These are phyloP conservation scores for Fraxinus sp. DNA, from an alignment of 305 asterid genomes.

Conservation along the genomic window DNA sequence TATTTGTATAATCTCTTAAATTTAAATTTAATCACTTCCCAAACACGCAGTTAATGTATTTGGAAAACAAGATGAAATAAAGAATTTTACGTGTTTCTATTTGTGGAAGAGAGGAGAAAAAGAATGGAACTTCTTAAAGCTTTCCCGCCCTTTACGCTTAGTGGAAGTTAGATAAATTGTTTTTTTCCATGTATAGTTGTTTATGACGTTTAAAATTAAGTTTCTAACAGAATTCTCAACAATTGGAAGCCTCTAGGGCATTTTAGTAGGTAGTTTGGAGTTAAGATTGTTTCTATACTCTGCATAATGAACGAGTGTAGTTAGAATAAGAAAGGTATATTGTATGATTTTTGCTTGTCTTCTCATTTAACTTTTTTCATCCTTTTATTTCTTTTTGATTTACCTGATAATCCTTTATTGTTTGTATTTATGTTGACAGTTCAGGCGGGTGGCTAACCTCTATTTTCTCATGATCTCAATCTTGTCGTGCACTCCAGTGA, in stretches of 20 bases:
- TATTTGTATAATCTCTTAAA: background rate
- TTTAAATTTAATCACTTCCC: background rate
- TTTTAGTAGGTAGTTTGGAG: slow-evolving; percentile 2
- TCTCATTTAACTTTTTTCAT: slow-evolving; percentile 6
- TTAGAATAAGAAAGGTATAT: slow-evolving; percentile 7
- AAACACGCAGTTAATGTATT: background rate
- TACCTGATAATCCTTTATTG: slow-evolving; percentile 41
- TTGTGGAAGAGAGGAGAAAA: slow-evolving; percentile 14
- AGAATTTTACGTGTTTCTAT: background rate
- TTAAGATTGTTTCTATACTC: slow-evolving; percentile 9
- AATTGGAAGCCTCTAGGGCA: slow-evolving; percentile 4
- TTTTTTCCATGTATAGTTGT: background rate
- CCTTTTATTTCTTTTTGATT: slow-evolving; percentile 27
- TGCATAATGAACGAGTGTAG: slow-evolving; percentile 10
- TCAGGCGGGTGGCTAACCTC: slow-evolving; percentile 99
- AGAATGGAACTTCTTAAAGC: slow-evolving; percentile 7
- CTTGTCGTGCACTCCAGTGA: slow-evolving; percentile 97
- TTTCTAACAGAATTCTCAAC: background rate
- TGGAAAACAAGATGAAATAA: background rate
- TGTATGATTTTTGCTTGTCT: slow-evolving; percentile 15
- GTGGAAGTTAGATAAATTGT: background rate
- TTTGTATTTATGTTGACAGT: slow-evolving; percentile 66
- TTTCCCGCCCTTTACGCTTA: slow-evolving; percentile 9
- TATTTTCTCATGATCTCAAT: slow-evolving; percentile 97
- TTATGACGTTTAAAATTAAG: background rate